These are phyloP conservation scores for Castanea crenata DNA, from an alignment of 306 rosid species.

Conservation along the genomic window DNA sequence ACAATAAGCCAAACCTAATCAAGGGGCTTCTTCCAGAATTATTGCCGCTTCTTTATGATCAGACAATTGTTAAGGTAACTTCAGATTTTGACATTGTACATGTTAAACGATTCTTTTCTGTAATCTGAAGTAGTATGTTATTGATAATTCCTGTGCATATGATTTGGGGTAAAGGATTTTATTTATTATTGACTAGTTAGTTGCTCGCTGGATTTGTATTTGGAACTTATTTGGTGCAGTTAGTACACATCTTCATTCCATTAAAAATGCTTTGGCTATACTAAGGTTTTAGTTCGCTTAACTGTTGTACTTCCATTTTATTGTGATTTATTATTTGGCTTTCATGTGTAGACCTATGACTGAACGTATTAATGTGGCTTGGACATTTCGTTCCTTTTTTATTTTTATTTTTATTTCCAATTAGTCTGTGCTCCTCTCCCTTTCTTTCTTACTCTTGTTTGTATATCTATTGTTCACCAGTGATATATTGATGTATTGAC, in stretches of 20 bases:
- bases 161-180: background rate
- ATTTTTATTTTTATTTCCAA: background rate
- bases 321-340: background rate
- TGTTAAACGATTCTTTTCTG: background rate
- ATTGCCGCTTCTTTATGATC: constrained; percentile 97
- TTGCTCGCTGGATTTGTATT: background rate
- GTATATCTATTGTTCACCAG: background rate
- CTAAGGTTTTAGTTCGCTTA: background rate
- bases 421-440: background rate
- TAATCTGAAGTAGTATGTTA: background rate
- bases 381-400: background rate
- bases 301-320: background rate
- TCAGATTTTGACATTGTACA: constrained; percentile 6
- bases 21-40: constrained; percentile 95
- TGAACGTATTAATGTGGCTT: background rate
- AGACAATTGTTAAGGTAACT: constrained; percentile 87
- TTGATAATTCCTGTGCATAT: background rate
- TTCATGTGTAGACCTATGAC: background rate
- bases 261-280: background rate
- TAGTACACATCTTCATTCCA: background rate
- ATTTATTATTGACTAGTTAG: background rate
- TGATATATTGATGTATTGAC: background rate
- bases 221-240: background rate
- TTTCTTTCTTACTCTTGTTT: background rate
- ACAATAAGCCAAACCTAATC: constrained; percentile 93